Evolutionary conservation across 306 rosid species (phyloP), one percentile per base, ranked within the genome.

Genomic region (Senna siamea): DNA sequence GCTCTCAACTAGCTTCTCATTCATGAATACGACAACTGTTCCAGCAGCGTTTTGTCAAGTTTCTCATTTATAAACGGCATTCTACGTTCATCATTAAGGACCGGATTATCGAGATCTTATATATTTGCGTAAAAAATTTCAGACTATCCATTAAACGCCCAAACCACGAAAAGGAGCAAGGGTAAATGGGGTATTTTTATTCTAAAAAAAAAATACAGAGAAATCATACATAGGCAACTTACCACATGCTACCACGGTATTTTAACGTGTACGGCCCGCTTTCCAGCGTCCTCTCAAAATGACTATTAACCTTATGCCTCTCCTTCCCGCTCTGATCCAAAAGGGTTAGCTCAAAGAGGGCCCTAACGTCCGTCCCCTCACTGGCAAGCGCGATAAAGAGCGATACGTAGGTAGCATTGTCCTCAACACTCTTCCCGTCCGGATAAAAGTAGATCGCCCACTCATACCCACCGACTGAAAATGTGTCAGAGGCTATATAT

Each of bases 161-260:
- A n/a, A 37, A 53, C 9, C 74, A 32, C 6, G 30, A 17, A 34
- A 52, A 32, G n/a, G 18, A 7, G 62, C 6, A 51, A 34, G 35
- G 17, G 44, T 28, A 26, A 15, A n/a, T 0, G 4, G 11, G 12
- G 20, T 18, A 38, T 35, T 26, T 56, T 56, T 3, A 8, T 1
- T n/a, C n/a, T n/a, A n/a, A n/a, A n/a, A n/a, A n/a, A n/a, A n/a
- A n/a, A n/a, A n/a, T n/a, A n/a, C n/a, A 34, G 19, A 32, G 5
- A 79, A 71, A 11, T 60, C 64, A 12, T 4, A 17, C 34, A 54
- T 12, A 14, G n/a, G 71, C 11, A 30, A 64, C 96, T 30, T 66
- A 92, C 98, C 98, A 92, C 98, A 92, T 92, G 78, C 98, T 92
- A 47, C 98, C 98, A 5, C 98, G 93, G 80, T 87, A 92, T 76